Evolutionary conservation across 2,329 filamentous ascomycete species (phyloP), one percentile per base, ranked within the genome.

Genomic region (Cladosporium colombiae): DNA sequence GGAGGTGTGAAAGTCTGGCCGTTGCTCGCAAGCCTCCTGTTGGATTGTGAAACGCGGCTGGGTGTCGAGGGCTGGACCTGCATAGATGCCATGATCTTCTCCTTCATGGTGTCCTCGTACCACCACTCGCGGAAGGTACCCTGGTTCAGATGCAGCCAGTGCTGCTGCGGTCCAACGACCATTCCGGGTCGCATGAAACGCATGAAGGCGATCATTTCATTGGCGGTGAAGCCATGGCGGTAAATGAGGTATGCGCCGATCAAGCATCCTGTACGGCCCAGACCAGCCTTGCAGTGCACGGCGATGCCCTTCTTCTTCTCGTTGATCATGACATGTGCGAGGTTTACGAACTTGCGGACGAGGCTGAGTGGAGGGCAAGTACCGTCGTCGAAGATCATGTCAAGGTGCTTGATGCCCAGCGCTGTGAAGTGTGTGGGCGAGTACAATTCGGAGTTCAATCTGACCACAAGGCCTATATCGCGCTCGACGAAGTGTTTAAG

Each of bases 341-440:
- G 85, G 71, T 92, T 92, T 78, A 99, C 94, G 77, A 99, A 99
- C 76, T 93, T 93, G 71, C 92, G 89, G 31, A 99, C 95, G n/a
- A 93, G 89, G 21, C 87, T 87, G 62, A 99, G 83, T 1, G 92
- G 89, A 25, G 95, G 95, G 78, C 95, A 99, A 4, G 95, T 99
- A 70, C 95, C 95, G 73, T 99, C 95, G 74, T 98, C 95, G 75
- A 99, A 99, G 74, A 99, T 98, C 95, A 99, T 99, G 81, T 99
- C 95, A 49, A 98, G 84, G 77, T 99, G 95, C 74, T 93, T 89
- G 75, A 99, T 98, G 33, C 94, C 94, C 62, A 99, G 84, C 3
- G 93, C 92, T 69, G 94, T 95, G 78, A 99, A 99, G 82, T 94
- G 97, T n/a, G 93, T 93, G 0, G 95, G 91, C 0, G 92, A 96